These are phyloP conservation scores for Rauvolfia tetraphylla DNA, from an alignment of 257 asterid genomes.

Conservation along the genomic window DNA sequence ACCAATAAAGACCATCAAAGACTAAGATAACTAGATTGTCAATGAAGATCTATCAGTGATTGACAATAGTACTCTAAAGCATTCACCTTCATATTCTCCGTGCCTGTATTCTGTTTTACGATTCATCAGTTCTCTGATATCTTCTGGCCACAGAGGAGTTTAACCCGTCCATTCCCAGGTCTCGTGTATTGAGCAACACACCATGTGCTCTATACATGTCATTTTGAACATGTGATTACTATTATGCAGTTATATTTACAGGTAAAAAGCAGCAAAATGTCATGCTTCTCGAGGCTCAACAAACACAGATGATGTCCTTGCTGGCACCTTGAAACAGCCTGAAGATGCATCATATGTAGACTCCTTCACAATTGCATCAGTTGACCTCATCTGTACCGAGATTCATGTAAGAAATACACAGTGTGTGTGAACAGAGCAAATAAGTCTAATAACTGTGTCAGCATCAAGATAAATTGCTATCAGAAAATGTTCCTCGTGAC, in stretches of 20 bases:
- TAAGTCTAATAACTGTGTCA: background rate
- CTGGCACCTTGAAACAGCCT: conserved; percentile 68
- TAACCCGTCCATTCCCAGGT: background rate
- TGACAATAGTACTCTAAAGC: background rate
- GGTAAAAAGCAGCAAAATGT: background rate
- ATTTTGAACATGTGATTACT: background rate
- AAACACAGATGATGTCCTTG: conserved; percentile 74
- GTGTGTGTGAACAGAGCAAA: background rate
- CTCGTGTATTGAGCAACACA: background rate
- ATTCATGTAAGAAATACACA: conserved; percentile 8
- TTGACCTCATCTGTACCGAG: conserved; percentile 55
- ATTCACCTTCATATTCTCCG: background rate
- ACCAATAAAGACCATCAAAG: background rate
- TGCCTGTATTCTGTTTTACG: background rate
- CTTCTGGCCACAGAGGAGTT: background rate
- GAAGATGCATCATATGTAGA: conserved; percentile 59
- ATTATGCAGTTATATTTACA: background rate
- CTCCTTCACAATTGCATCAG: conserved; percentile 56
- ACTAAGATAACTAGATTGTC: background rate
- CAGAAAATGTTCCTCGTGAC: background rate
- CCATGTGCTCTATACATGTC: background rate
- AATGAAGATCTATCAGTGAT: background rate
- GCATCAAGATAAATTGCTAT: background rate
- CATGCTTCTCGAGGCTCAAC: conserved; percentile 44
- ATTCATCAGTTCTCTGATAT: background rate